Percentiles rank a stretch among this genome's conserved stretches.
These are phyloP conservation scores for Fusarium ambrosium DNA, from an alignment of 2,329 filamentous ascomycete genomes.

Conservation along the genomic window DNA sequence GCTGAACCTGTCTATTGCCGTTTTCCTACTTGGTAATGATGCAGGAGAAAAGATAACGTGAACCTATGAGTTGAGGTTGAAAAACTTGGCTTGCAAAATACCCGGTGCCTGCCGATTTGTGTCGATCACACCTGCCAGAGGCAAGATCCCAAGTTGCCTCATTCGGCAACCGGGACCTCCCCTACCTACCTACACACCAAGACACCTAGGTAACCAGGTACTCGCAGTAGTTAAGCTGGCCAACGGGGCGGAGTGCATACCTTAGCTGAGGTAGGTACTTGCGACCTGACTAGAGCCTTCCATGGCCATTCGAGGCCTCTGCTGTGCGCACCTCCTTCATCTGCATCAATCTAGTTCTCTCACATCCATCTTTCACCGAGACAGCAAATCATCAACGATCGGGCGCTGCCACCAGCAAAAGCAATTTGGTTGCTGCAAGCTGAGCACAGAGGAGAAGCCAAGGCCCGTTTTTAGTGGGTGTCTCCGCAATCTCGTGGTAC, in stretches of 20 bases:
- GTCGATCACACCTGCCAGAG: slow-evolving; percentile 33
- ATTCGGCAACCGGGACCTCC: slow-evolving; percentile 25
- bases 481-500: slow-evolving; percentile 2
- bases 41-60: not conserved
- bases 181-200: not conserved
- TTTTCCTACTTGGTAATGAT: not conserved
- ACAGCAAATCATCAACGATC: not conserved
- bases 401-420: not conserved
- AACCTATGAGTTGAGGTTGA: not conserved
- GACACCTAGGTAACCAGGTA: slow-evolving; percentile 21
- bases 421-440: slow-evolving; percentile 1
- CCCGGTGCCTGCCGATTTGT: slow-evolving; percentile 3
- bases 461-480: not conserved
- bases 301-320: not conserved
- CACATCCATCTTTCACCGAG: not conserved
- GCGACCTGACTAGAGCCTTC: not conserved
- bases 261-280: not conserved
- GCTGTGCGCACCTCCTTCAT: not conserved
- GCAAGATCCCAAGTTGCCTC: slow-evolving; percentile 39
- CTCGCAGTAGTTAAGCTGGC: not conserved
- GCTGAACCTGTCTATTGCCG: slow-evolving; percentile 9
- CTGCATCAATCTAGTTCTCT: not conserved
- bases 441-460: slow-evolving; percentile 7
- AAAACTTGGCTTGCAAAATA: not conserved
- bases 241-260: not conserved